Base-by-base conservation (phyloP, 2,329 filamentous ascomycete species). In the Arthrobotrys entomopaga region DNA sequence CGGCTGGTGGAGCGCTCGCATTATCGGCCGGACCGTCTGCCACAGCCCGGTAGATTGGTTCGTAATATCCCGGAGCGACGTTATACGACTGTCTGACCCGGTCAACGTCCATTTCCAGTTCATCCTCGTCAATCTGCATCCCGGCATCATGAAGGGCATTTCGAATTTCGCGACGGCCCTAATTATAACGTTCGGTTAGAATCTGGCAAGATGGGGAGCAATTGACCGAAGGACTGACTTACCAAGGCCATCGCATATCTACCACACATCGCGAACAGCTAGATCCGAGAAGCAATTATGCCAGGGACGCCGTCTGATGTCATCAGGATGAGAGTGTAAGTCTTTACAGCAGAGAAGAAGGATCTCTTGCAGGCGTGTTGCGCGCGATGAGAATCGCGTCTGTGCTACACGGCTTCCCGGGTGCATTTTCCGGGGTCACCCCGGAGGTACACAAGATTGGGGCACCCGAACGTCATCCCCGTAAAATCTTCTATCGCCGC, bases 41-140 rank as follows among this genome's bases (percentile, higher is more conserved):
- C 59, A 92, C 88, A 38, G 92, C 92, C 71, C 93, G 88, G 80
- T 96, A 97, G 24, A 98, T 91, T 22, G 95, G 84, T 38, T 95
- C 94, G 79, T 90, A 86, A 75, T 92, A 91, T 0, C 93, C 91
- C 0, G 95, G 95, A 0, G 94, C 92, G 80, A 99, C 96, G 81
- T 98, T 98, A 83, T 96, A 97, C 40, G 87, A 92, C 79, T 92
- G 90, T 42, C 91, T 87, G 38, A 88, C 71, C 19, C 65, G 16
- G 50, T 75, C 71, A 26, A 70, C 65, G 22, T 69, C 65, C 24
- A 70, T 20, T 49, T 69, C 65, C 24, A 70, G 29, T 49, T 69
- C 65, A 53, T 75, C 65, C 26, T 75, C 71, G 13, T 75, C 71
- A 20, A 75, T 70, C 38, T 75, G 20, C 13, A 75, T 29, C 5